Evolutionary conservation across 306 rosid genomes (phyloP), one percentile per base, ranked within the genome.

Genomic region (Ochetophila trinervis): DNA sequence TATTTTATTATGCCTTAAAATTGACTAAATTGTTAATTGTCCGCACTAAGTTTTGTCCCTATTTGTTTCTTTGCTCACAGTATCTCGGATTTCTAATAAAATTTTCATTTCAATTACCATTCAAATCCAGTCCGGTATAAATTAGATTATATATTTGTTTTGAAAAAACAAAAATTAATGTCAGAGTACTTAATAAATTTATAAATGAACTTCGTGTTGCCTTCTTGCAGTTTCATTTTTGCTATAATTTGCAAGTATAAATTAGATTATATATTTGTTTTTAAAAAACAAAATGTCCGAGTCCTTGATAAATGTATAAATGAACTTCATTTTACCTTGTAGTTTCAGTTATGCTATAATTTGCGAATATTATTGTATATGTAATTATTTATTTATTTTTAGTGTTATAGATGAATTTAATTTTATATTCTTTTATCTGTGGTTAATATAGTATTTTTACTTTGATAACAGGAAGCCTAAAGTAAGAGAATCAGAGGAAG

Each of bases 391-490:
- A 3, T 53, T 14, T 62, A 54, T 42, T 45, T 44, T 13, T 35
- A 21, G 21, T n/a, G 35, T 36, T 37, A 66, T 53, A 48, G 15
- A 8, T 5, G 27, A 17, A 13, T 17, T 53, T 13, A 16, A n/a
- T 68, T 20, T 5, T 19, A 21, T 27, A 45, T 50, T 49, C 27
- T 8, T 40, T 45, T 3, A 23, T 65, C 32, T 22, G 7, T 47
- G 44, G 1, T 36, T 27, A 40, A 27, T 2, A 23, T 36, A 32
- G 48, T 57, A 12, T 69, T 8, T 66, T 45, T 60, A 32, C 64
- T 80, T 71, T 71, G 65, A 60, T 50, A 68, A 67, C 85, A 88
- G 97, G 78, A 67, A 69, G 42, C 70, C 81, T 60, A 70, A 75
- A 57, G 78, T 79, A 63, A 74, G 10, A 21, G 70, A 68, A 35